Evolutionary conservation across 176 grass and related monocot species (phyloP), one percentile per base, ranked within the genome.

Genomic region (Olyra latifolia): DNA sequence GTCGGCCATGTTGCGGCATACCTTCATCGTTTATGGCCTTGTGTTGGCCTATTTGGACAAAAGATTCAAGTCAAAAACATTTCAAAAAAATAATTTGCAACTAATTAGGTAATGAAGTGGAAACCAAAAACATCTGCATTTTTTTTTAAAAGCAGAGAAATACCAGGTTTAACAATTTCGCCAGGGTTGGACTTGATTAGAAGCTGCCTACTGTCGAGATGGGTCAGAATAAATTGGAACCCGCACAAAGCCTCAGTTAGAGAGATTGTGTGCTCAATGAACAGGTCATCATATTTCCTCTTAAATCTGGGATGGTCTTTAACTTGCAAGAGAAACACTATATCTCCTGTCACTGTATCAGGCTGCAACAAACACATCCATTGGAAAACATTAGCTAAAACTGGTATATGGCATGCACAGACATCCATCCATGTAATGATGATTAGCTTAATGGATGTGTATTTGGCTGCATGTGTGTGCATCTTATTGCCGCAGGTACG

Each of bases 11-110:
- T 47, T 90, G 87, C 9, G 93, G 90, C 90, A 91, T 91, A 20
- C 85, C 93, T 72, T 97, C 90, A 23, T 93, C 90, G 16, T 93
- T 86, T 66, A 97, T 89, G 60, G 88, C 93, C 68, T 97, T 97
- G 78, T 83, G 75, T 84, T 93, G 90, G 75, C 85, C 90, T 92
- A 69, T 74, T 70, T 66, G 14, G 43, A 40, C 54, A 57, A 35
- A 48, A 44, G 27, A 19, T 23, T n/a, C 46, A 15, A 64, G 56
- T 67, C 8, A 43, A 28, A 28, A 29, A 15, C 12, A 76, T 76
- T 8, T 10, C 0, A 19, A 38, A 39, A 56, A 74, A 28, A 14
- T 10, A 44, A 25, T 28, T 20, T 12, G 30, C 27, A 84, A 29
- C 3, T 4, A 22, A 55, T 49, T 44, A 62, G 28, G 43, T 46